A percentile compares a stretch with the other conserved stretches of the same genome.
These are phyloP conservation scores for Vachellia collinsii DNA, from an alignment of 306 rosid genomes.

Conservation along the genomic window DNA sequence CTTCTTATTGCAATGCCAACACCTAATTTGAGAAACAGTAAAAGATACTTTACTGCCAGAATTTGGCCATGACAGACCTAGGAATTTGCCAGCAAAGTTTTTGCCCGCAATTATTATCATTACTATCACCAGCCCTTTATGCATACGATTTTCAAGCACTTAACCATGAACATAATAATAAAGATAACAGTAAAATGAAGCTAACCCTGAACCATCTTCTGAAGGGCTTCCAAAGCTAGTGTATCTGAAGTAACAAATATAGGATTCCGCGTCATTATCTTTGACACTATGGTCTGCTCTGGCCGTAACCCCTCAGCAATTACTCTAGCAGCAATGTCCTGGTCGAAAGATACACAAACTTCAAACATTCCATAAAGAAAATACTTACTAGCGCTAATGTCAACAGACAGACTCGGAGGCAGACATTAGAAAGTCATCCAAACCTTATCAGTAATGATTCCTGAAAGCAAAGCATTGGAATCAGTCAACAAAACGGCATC, in stretches of 20 bases:
- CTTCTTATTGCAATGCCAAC: not conserved
- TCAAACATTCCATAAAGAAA: constrained; percentile 1
- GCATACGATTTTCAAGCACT: not conserved
- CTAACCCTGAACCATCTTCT: constrained; percentile 91
- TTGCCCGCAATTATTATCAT: not conserved
- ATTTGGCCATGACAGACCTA: not conserved
- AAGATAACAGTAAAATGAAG: not conserved
- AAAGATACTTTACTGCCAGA: not conserved
- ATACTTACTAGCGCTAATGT: not conserved
- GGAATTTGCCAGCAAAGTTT: not conserved
- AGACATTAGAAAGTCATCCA: not conserved
- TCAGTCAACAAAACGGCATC: constrained; percentile 87
- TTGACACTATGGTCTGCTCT: constrained; percentile 78
- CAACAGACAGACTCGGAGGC: not conserved
- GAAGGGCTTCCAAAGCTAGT: constrained; percentile 93
- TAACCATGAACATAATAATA: not conserved
- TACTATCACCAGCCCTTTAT: not conserved
- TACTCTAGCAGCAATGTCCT: constrained; percentile 84
- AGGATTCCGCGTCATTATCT: constrained; percentile 90
- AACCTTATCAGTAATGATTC: constrained; percentile 93
- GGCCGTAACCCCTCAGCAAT: constrained; percentile 83
- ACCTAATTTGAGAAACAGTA: not conserved
- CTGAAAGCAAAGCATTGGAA: constrained; percentile 84
- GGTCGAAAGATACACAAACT: constrained; percentile 29
- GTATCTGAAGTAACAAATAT: constrained; percentile 80